phyloP scores from a whole-genome alignment of 2,329 filamentous ascomycete genomes.

The Phaeosphaeriaceae sp. region DNA sequence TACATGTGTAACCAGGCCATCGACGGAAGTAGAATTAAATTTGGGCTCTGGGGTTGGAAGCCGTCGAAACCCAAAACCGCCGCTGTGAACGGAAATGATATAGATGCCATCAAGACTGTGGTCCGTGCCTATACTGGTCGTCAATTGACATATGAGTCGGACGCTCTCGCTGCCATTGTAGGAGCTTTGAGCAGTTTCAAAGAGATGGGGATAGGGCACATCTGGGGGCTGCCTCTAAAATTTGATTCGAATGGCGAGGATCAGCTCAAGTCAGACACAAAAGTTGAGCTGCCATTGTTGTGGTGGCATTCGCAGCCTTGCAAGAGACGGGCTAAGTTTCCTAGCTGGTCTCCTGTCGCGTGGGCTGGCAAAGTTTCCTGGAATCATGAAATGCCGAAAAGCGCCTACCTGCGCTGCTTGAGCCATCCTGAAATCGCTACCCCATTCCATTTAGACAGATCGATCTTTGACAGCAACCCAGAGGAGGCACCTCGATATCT shows the following conservation, averaged over 20 bases:
- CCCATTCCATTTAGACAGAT: not conserved
- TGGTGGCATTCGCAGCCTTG: not conserved
- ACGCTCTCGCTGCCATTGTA: not conserved
- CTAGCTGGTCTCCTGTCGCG: not conserved
- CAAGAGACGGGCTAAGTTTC: not conserved
- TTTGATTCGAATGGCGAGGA: not conserved
- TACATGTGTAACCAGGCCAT: not conserved
- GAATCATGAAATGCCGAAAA: not conserved
- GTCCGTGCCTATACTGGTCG: not conserved
- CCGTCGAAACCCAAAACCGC: no score
- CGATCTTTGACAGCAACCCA: not conserved
- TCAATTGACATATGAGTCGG: not conserved
- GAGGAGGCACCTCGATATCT: not conserved
- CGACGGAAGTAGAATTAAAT: no score
- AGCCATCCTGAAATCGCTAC: not conserved
- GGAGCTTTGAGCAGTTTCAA: not conserved
- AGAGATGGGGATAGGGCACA: not conserved
- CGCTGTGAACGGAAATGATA: no score
- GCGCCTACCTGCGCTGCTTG: not conserved
- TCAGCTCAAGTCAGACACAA: no score
- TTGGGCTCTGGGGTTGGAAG: not conserved
- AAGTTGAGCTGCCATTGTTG: not conserved
- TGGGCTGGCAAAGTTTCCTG: not conserved
- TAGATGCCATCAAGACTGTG: not conserved
- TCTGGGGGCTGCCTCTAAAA: not conserved